Evolutionary conservation across 2,329 filamentous ascomycete genomes (phyloP).

Genomic region (Fusarium sp.): DNA sequence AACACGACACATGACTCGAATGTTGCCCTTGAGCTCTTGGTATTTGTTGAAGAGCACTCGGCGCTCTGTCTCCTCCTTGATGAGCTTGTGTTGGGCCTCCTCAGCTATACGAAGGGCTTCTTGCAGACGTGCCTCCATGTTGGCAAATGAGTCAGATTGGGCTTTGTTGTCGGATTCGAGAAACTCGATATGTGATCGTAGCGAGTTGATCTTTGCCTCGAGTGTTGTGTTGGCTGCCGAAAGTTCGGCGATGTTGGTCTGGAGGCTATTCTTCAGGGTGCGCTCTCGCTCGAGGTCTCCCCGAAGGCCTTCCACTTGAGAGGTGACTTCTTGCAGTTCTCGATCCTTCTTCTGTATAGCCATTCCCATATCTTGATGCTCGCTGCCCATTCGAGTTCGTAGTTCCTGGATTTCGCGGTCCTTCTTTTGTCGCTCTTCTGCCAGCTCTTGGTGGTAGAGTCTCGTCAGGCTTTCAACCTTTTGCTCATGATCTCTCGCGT

Average conservation of each 20-base stretch:
- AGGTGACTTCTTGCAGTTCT: constrained; percentile 62
- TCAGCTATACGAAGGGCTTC: constrained; percentile 78
- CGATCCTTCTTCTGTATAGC: constrained; percentile 64
- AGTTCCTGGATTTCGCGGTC: constrained; percentile 75
- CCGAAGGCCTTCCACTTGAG: constrained; percentile 57
- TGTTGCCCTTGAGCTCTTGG: constrained; percentile 97
- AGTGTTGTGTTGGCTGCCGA: constrained; percentile 72
- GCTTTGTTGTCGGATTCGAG: constrained; percentile 90
- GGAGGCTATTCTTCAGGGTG: constrained; percentile 64
- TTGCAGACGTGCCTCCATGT: constrained; percentile 82
- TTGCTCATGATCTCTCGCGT: constrained; percentile 71
- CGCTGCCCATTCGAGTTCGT: constrained; percentile 61
- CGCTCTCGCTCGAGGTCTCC: constrained; percentile 72
- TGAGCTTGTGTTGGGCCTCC: constrained; percentile 80
- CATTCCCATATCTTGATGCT: constrained; percentile 62
- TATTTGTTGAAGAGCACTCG: constrained; percentile 97
- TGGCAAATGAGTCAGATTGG: constrained; percentile 86
- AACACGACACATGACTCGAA: constrained; percentile 96
- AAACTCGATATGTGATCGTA: constrained; percentile 86
- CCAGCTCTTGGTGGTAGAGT: constrained; percentile 71
- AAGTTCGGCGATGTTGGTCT: constrained; percentile 66
- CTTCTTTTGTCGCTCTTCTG: constrained; percentile 70
- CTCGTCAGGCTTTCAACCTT: constrained; percentile 74
- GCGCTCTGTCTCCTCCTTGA: constrained; percentile 89
- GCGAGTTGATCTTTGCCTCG: constrained; percentile 78